Evolutionary conservation across 2,329 filamentous ascomycete species (phyloP).

Genomic region (Triangularia verruculosa): DNA sequence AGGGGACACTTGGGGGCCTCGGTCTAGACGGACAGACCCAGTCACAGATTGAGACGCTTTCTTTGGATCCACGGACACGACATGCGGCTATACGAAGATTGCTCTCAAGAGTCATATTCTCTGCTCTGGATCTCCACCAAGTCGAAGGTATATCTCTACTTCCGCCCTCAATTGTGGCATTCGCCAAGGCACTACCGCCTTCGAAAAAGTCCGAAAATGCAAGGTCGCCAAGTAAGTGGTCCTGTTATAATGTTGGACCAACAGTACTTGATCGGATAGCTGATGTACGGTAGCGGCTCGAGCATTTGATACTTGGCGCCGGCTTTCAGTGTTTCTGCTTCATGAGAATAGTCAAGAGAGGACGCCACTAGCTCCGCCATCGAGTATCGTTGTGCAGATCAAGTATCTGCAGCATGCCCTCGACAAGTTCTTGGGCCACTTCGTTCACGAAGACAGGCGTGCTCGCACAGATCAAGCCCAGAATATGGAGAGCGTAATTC

Average conservation of each 20-base stretch:
- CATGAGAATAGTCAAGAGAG: neutral
- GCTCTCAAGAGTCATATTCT: conserved; percentile 7
- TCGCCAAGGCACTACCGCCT: conserved; percentile 1
- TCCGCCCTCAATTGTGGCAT: conserved; percentile 3
- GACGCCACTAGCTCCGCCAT: neutral
- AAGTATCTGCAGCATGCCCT: neutral
- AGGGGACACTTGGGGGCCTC: neutral
- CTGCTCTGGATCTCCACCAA: conserved; percentile 3
- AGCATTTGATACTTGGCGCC: conserved; percentile 15
- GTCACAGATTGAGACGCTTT: neutral
- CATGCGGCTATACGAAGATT: conserved; percentile 3
- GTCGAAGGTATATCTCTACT: neutral
- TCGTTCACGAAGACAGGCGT: conserved; percentile 7
- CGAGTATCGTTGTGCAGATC: conserved; percentile 8
- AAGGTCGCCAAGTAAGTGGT: conserved; percentile 2
- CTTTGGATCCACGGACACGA: conserved; percentile 3
- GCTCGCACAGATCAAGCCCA: conserved; percentile 4
- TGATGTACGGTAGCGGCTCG: conserved; percentile 1
- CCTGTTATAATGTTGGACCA: conserved; percentile 25
- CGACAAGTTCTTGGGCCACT: conserved; percentile 6
- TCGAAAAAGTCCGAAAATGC: neutral
- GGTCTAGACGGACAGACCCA: conserved; percentile 1
- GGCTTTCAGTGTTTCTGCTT: conserved; percentile 10
- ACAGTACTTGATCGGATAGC: conserved; percentile 33
- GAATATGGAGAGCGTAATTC: conserved; percentile 8